Evolutionary conservation across 2,329 filamentous ascomycete genomes (phyloP).

Genomic region (Trichophaea hybrida): DNA sequence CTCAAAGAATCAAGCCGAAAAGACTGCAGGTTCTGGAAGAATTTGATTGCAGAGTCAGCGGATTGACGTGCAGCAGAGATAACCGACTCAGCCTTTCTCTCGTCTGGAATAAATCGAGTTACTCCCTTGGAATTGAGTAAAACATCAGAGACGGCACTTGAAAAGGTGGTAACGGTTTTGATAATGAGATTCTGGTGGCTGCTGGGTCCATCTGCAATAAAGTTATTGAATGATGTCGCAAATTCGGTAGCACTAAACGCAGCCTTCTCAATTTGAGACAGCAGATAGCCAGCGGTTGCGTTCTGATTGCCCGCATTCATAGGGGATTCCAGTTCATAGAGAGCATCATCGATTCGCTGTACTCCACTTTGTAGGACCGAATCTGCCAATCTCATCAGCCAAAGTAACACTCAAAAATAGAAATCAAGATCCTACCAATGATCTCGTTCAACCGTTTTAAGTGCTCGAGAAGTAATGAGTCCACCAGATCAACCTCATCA

Average conservation of each 20-base stretch:
- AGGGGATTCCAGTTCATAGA: slow-evolving; percentile 92
- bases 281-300: slow-evolving; percentile 80
- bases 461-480: slow-evolving; percentile 72
- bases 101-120: slow-evolving; percentile 80
- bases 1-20: slow-evolving; percentile 87
- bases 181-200: slow-evolving; percentile 83
- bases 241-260: slow-evolving; percentile 92
- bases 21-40: slow-evolving; percentile 87
- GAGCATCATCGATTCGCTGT: slow-evolving; percentile 82
- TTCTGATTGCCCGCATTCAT: slow-evolving; percentile 99
- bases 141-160: slow-evolving; percentile 82
- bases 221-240: slow-evolving; percentile 95
- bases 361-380: slow-evolving; percentile 89
- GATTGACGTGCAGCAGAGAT: slow-evolving; percentile 70
- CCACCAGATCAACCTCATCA: slow-evolving; percentile 40
- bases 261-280: slow-evolving; percentile 95
- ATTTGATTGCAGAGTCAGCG: slow-evolving; percentile 74
- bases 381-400: slow-evolving; percentile 36
- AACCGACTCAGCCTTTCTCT: slow-evolving; percentile 81
- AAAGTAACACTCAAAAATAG: background rate
- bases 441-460: slow-evolving; percentile 92
- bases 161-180: slow-evolving; percentile 77
- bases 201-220: slow-evolving; percentile 90
- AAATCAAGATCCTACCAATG: slow-evolving; percentile 37
- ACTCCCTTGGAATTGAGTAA: slow-evolving; percentile 94